Evolutionary conservation across 2,329 filamentous ascomycete genomes (phyloP).

Genomic region (Lachnellula arida): DNA sequence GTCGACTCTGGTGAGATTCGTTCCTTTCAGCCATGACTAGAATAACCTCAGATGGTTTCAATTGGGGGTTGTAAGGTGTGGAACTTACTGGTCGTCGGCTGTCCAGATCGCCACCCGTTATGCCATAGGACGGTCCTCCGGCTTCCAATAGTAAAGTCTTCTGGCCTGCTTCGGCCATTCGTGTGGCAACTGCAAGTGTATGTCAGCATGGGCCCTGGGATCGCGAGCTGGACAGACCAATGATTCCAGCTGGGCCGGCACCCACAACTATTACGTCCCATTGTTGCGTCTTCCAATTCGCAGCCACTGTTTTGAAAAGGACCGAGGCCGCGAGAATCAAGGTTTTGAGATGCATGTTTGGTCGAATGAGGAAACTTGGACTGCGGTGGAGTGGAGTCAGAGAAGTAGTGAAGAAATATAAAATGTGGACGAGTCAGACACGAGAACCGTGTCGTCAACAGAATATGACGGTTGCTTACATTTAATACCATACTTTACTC

Average conservation of each 20-base stretch:
- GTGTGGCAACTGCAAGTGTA: slow-evolving; percentile 34
- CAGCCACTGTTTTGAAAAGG: neutral
- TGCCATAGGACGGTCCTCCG: slow-evolving; percentile 45
- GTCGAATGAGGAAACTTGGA: too few species aligned
- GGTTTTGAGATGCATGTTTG: too few species aligned
- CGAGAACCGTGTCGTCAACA: too few species aligned
- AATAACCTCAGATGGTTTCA: slow-evolving; percentile 13
- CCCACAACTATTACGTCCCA: slow-evolving; percentile 42
- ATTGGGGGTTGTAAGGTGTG: too few species aligned
- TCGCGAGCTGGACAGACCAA: slow-evolving; percentile 23
- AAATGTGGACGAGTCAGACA: too few species aligned
- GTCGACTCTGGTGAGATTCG: slow-evolving; percentile 45
- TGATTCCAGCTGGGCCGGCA: slow-evolving; percentile 48
- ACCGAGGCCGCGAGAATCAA: too few species aligned
- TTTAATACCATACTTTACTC: too few species aligned
- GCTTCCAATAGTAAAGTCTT: slow-evolving; percentile 49
- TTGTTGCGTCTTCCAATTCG: slow-evolving; percentile 24
- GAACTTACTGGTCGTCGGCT: slow-evolving; percentile 30
- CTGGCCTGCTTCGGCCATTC: slow-evolving; percentile 47
- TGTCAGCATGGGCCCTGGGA: neutral
- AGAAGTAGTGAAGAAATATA: too few species aligned
- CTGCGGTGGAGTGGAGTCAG: too few species aligned
- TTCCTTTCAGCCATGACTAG: slow-evolving; percentile 44
- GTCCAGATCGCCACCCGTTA: slow-evolving; percentile 42
- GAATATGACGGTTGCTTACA: too few species aligned